Base-by-base conservation (phyloP, 176 grass and related monocot species). In the Triticum monococcum region DNA sequence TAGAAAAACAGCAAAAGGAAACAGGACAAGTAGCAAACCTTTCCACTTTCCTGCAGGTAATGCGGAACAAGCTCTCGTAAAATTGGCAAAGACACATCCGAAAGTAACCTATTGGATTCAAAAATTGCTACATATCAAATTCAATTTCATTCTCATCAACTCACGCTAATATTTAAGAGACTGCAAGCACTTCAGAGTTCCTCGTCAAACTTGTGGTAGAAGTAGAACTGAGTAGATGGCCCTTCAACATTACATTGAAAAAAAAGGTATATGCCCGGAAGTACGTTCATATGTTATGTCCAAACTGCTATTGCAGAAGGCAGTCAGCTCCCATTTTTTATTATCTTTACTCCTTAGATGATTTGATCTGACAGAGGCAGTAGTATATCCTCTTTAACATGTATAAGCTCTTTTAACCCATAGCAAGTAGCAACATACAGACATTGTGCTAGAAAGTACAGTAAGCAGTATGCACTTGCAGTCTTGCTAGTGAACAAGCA, bases 11-110 rank as follows among this genome's bases (percentile, higher is more conserved):
- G 30, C 0, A 3, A 30, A 32, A 16, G 18, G 17, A 35, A 38
- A 37, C 62, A 78, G 54, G 46, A 40, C 26, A 83, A 36, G 61
- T 63, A 57, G n/a, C 41, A 76, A 91, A 98, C 96, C 93, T 99
- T 99, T 85, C 91, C 90, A 83, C 85, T 96, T 84, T 96, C 97
- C 79, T 98, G 97, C 20, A 98, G 94, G 81, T 98, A 98, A 89
- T 96, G 92, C 4, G 97, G 97, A 72, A 87, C 87, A 70, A 96
- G 86, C 83, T 96, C 97, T 91, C 94, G 91, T 75, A 96, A 83
- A 91, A 98, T 96, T 86, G 97, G 97, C 70, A 98, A 90, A 88
- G 97, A 98, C 83, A 98, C 77, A 76, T 98, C 97, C 9, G 97
- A 98, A 90, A 90, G 87, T 84, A 96, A 79, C 91, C 96, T 98